phyloP scores from a whole-genome alignment of 2,329 filamentous ascomycete genomes.

The Aspergillus transmontanensis region DNA sequence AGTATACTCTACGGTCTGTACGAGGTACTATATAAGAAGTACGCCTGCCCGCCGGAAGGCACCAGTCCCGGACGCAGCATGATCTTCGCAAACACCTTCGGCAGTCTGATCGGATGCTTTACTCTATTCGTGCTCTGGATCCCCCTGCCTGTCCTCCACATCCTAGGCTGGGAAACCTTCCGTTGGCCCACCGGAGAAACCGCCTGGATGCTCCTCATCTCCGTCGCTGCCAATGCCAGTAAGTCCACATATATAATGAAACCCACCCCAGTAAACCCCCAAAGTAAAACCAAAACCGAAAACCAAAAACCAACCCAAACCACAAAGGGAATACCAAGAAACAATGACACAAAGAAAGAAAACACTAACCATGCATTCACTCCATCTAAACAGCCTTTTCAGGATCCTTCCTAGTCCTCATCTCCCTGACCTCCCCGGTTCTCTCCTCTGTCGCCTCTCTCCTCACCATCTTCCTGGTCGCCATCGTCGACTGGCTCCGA shows the following conservation, averaged over 20 bases:
- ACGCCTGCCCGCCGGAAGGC: slow-evolving; percentile 90
- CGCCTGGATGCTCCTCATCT: slow-evolving; percentile 77
- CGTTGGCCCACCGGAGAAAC: slow-evolving; percentile 77
- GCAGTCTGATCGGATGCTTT: slow-evolving; percentile 81
- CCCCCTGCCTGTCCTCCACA: slow-evolving; percentile 81
- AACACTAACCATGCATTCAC: neutral
- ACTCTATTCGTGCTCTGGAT: slow-evolving; percentile 90
- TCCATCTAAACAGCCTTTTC: slow-evolving; percentile 64
- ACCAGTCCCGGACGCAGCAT: slow-evolving; percentile 83
- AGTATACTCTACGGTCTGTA: slow-evolving; percentile 95
- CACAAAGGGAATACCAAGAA: neutral
- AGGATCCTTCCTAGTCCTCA: slow-evolving; percentile 88
- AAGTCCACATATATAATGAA: slow-evolving; percentile 33
- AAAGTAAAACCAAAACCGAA: neutral
- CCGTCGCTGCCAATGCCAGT: slow-evolving; percentile 82
- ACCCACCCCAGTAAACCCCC: neutral
- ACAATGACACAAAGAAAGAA: neutral
- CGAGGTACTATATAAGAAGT: slow-evolving; percentile 93
- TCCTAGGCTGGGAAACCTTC: slow-evolving; percentile 77
- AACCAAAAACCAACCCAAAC: neutral
- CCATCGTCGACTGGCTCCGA: slow-evolving; percentile 83
- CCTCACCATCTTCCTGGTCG: slow-evolving; percentile 95
- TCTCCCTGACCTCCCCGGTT: slow-evolving; percentile 89
- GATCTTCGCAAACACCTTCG: slow-evolving; percentile 93
- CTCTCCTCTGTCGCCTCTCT: slow-evolving; percentile 89